Base-by-base conservation (phyloP, 352 stramenopile species). In the Globisporangium megalacanthum region DNA sequence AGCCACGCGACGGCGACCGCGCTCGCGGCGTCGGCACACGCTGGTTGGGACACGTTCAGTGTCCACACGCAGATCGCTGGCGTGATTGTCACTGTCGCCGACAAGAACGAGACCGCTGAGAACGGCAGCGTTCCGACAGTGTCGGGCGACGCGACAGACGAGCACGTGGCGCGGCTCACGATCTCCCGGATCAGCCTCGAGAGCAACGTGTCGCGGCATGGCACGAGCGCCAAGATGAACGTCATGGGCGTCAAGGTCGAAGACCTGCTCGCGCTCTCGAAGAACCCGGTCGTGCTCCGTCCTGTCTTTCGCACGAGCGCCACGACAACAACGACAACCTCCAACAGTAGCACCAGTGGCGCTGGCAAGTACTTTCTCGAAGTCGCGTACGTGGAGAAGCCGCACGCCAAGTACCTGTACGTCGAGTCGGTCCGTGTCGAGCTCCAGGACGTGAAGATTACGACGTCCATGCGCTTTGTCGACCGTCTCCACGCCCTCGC, bases 401-500 rank as follows among this genome's bases (percentile, higher is more conserved):
- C 73, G 19, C 80, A 93, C 52, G 49, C 73, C 4, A 91, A 89
- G 54, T 89, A 89, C 63, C 74, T 64, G 20, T 90, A 70, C 65
- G 68, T 93, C 19, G 83, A 93, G 47, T 67, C 70, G 37, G 49
- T 89, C 1, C 71, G 63, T 9, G 62, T 89, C 1, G 69, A 88
- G 53, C 48, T 89, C 33, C 81, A 91, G 58, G 79, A 91, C 41
- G 62, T 90, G 19, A 84, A 83, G 44, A 36, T 92, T 3, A 70
- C 79, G 52, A 92, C 83, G 8, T 89, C 83, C 1, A 92, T 92
- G 84, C 73, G 68, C 25, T 94, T 94, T 54, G 73, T 94, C 9
- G 72, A 92, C 61, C 75, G 84, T 2, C 54, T 94, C 13, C 77
- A 85, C 58, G 68, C 57, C 8, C 55, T 93, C 19, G 60, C 77